These are phyloP conservation scores for Neocucurbitaria cava DNA, from an alignment of 2,329 filamentous ascomycete species.

Conservation along the genomic window DNA sequence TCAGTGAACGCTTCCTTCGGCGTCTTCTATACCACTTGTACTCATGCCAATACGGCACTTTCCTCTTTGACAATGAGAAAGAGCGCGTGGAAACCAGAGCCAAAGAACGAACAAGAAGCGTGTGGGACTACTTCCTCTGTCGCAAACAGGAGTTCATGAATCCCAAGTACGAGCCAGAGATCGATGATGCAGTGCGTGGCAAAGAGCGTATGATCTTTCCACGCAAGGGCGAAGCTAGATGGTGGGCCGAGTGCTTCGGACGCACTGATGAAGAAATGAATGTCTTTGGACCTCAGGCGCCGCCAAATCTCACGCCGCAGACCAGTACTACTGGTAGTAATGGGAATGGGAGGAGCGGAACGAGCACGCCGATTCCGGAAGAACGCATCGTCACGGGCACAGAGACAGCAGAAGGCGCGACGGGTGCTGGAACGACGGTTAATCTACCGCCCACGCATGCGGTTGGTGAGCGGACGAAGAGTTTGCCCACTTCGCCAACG, in stretches of 20 bases:
- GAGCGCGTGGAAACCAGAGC: constrained; percentile 76
- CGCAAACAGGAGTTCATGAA: constrained; percentile 84
- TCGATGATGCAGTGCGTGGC: constrained; percentile 81
- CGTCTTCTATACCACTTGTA: constrained; percentile 92
- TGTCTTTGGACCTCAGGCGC: constrained; percentile 50
- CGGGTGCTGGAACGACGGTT: constrained; percentile 37
- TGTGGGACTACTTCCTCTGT: constrained; percentile 95
- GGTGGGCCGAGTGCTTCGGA: constrained; percentile 92
- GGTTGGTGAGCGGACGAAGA: constrained; percentile 16
- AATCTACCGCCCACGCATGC: constrained; percentile 35
- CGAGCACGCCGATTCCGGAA: constrained; percentile 34
- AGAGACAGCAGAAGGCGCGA: constrained; percentile 42
- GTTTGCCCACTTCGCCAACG: constrained; percentile 13
- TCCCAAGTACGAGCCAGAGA: constrained; percentile 73
- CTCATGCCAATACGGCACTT: constrained; percentile 96
- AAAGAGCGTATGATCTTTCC: constrained; percentile 87
- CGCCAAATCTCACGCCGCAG: constrained; percentile 34
- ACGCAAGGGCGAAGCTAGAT: constrained; percentile 76
- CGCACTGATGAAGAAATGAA: constrained; percentile 95
- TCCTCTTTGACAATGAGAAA: constrained; percentile 93
- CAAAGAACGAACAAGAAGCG: constrained; percentile 77
- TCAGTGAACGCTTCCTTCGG: constrained; percentile 90
- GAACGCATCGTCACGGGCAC: constrained; percentile 45
- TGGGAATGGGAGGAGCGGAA: constrained; percentile 32
- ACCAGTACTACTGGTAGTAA: constrained; percentile 32